Conservation (phyloP, 2,329 filamentous ascomycete genomes). For the Canariomyces notabilis region DNA sequence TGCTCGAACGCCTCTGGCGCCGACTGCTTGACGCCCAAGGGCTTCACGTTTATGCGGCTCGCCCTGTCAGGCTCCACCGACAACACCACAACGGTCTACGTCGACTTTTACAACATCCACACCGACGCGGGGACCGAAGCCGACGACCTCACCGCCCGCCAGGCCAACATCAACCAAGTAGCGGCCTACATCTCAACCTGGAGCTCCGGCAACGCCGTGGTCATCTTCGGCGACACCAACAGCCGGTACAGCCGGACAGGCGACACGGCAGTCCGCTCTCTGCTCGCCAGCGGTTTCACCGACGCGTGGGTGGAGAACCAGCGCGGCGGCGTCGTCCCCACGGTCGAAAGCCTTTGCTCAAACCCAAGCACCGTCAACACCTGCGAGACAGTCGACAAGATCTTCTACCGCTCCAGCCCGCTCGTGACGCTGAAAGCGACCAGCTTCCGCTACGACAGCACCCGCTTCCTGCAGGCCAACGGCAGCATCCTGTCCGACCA, state of each 20-base stretch:
- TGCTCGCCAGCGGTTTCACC: slow-evolving; percentile 47
- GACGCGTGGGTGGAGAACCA: slow-evolving; percentile 58
- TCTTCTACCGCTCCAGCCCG: slow-evolving; percentile 53
- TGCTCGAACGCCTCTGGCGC: slow-evolving; percentile 51
- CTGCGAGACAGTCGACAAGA: slow-evolving; percentile 65
- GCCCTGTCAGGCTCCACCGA: slow-evolving; percentile 40
- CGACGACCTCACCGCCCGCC: slow-evolving; percentile 51
- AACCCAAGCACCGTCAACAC: slow-evolving; percentile 49
- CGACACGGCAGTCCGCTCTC: slow-evolving; percentile 42
- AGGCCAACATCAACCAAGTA: slow-evolving; percentile 55
- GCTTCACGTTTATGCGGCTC: slow-evolving; percentile 62
- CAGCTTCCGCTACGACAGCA: slow-evolving; percentile 50
- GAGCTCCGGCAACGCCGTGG: slow-evolving; percentile 55
- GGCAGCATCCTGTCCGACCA: slow-evolving; percentile 58
- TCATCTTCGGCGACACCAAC: slow-evolving; percentile 63
- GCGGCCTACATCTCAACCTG: slow-evolving; percentile 50
- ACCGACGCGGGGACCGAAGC: slow-evolving; percentile 56
- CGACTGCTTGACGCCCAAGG: slow-evolving; percentile 65
- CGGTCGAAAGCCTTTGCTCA: slow-evolving; percentile 44
- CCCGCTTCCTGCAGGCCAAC: slow-evolving; percentile 52
- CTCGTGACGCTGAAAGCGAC: slow-evolving; percentile 43
- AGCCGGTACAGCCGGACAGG: slow-evolving; percentile 54
- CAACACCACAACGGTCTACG: slow-evolving; percentile 36
- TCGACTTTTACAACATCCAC: slow-evolving; percentile 64
- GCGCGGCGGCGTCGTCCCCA: slow-evolving; percentile 42